Base-by-base conservation (phyloP, 2,329 filamentous ascomycete species). In the Fusarium oxysporum region DNA sequence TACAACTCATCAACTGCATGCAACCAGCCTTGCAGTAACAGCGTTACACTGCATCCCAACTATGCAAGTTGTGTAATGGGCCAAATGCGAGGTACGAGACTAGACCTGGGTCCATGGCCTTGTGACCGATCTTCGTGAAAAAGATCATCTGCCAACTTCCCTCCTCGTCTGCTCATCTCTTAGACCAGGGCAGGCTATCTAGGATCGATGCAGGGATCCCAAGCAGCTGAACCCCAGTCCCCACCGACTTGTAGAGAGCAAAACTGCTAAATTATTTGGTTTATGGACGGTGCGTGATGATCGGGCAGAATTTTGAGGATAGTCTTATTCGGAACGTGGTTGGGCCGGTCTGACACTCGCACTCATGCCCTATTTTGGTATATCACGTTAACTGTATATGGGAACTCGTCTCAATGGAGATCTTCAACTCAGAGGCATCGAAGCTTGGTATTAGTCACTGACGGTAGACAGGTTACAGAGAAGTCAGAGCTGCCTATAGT, bases 311-410 rank as follows among this genome's bases (percentile, higher is more conserved):
- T 23, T 40, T 40, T 53, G 43, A 32, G 23, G n/a, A 25, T 47
- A 48, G 37, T 23, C 14, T 68, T 30, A 50, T 21, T 28, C 74
- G 71, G 71, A 62, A 43, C 21, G 67, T 72, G 73, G 65, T 77
- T 78, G 44, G 28, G 50, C 76, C 76, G 74, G 73, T 73, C 76
- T 77, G 71, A 77, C 74, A 59, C 41, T 74, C 68, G 64, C 61
- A 62, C 55, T 72, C 41, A 25, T 75, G 45, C 40, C 68, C 71
- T 32, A 62, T 71, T 65, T 65, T 25, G 54, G 61, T 38, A 57
- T 40, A 28, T 14, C 38, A 54, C 8, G 13, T 30, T 21, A 12
- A 37, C 47, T 59, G 25, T 28, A 41, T 16, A 44, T 38, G 32
- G 23, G 48, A 30, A n/a, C n/a, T 38, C 32, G 33, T 60, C 41